These are phyloP conservation scores for Astrothelium subdiscretum DNA, from an alignment of 495 filamentous ascomycete genomes.

Conservation along the genomic window DNA sequence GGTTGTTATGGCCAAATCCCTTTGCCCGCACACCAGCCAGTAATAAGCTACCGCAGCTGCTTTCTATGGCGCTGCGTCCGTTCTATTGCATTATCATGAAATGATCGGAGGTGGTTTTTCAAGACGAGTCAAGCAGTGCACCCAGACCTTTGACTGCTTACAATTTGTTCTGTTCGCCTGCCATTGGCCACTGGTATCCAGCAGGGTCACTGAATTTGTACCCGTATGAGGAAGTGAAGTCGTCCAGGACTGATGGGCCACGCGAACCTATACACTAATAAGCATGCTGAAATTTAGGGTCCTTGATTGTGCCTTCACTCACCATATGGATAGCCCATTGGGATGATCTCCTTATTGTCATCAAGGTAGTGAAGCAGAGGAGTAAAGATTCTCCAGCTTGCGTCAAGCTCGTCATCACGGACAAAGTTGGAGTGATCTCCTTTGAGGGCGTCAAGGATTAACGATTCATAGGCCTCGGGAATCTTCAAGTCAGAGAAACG, in stretches of 20 bases:
- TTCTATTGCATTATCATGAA: constrained; percentile 1
- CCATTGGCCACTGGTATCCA: constrained; percentile 88
- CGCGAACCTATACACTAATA: constrained; percentile 60
- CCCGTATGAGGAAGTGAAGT: constrained; percentile 94
- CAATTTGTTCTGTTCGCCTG: constrained; percentile 58
- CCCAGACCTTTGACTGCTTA: constrained; percentile 25
- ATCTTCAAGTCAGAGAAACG: constrained; percentile 99
- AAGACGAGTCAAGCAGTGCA: not conserved
- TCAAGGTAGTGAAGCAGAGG: constrained; percentile 96
- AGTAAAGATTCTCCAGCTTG: constrained; percentile 97
- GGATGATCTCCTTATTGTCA: constrained; percentile 96
- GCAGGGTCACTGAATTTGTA: constrained; percentile 98
- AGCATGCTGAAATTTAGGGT: constrained; percentile 11
- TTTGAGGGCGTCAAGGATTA: constrained; percentile 96
- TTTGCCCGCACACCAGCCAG: not conserved
- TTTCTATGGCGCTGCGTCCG: not conserved
- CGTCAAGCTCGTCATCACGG: constrained; percentile 94
- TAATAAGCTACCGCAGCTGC: not conserved
- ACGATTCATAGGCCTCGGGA: constrained; percentile 94
- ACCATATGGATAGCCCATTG: constrained; percentile 99
- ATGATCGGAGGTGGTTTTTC: not conserved
- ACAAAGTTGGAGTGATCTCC: constrained; percentile 99
- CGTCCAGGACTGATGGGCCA: constrained; percentile 90
- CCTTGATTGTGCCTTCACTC: constrained; percentile 26
- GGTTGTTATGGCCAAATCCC: not conserved